phyloP scores from a whole-genome alignment of 306 rosid genomes.

The Quercus cerris region DNA sequence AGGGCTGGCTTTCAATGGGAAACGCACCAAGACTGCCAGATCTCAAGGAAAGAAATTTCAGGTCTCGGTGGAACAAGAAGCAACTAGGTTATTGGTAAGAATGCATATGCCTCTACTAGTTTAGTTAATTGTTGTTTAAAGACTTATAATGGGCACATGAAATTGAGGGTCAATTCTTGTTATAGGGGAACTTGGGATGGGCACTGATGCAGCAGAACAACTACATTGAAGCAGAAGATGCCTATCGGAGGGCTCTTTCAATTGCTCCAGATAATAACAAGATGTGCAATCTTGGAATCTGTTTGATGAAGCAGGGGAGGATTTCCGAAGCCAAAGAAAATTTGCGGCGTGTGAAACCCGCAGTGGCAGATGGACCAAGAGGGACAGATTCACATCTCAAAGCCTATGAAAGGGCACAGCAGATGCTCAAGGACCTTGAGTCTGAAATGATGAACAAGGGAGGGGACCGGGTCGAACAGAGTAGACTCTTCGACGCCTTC shows the following conservation, averaged over 20 bases:
- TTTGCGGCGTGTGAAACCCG: constrained; percentile 73
- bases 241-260: constrained; percentile 76
- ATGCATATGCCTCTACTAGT: neutral
- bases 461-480: constrained; percentile 78
- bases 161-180: constrained; percentile 1
- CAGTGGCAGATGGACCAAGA: constrained; percentile 91
- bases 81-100: constrained; percentile 87
- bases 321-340: constrained; percentile 85
- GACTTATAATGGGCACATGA: neutral
- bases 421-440: constrained; percentile 90
- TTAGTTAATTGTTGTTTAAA: neutral
- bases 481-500: constrained; percentile 83
- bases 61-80: constrained; percentile 98
- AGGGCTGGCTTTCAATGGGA: constrained; percentile 96
- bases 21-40: constrained; percentile 92
- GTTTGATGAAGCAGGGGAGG: constrained; percentile 98
- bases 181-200: constrained; percentile 95
- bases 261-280: constrained; percentile 90
- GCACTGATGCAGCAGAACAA: constrained; percentile 95
- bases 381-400: constrained; percentile 97
- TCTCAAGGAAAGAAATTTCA: constrained; percentile 99
- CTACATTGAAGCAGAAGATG: constrained; percentile 94
- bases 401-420: constrained; percentile 99
- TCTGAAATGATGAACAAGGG: constrained; percentile 81
- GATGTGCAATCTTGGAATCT: constrained; percentile 95